Conservation (phyloP, 2,329 filamentous ascomycete genomes). For the Tolypocladium tropicale region DNA sequence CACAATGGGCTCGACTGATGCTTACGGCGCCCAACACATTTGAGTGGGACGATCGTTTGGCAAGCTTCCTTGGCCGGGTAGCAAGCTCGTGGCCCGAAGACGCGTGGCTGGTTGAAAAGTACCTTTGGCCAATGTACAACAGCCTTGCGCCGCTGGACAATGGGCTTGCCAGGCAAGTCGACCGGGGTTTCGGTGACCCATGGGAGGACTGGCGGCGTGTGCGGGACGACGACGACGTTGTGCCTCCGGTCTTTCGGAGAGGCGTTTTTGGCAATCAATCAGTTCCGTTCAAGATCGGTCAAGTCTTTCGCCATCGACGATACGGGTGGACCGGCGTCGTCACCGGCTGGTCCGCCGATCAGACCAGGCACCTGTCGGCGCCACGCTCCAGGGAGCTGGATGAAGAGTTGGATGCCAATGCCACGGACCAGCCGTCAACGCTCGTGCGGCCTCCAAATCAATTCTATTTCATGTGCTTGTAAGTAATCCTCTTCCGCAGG, state of each 20-base stretch:
- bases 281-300: constrained; percentile 57
- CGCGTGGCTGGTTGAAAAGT: constrained; percentile 57
- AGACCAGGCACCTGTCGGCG: constrained; percentile 15
- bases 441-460: constrained; percentile 16
- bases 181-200: constrained; percentile 16
- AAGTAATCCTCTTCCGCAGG: constrained; percentile 28
- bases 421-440: constrained; percentile 3
- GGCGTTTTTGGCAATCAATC: constrained; percentile 10
- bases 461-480: constrained; percentile 78
- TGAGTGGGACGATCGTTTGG: constrained; percentile 51
- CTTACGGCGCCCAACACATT: constrained; percentile 36
- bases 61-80: constrained; percentile 46
- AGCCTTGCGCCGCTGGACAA: constrained; percentile 22
- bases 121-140: constrained; percentile 51
- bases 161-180: constrained; percentile 14
- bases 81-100: constrained; percentile 46
- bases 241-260: constrained; percentile 24
- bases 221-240: constrained; percentile 31
- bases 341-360: constrained; percentile 68
- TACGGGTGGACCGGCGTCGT: constrained; percentile 76
- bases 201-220: constrained; percentile 23
- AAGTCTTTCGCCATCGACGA: constrained; percentile 73
- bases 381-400: constrained; percentile 15
- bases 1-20: constrained; percentile 60
- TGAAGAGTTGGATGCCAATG: constrained; percentile 15